Evolutionary conservation across 495 filamentous ascomycete genomes (phyloP), one percentile per base, ranked within the genome.

Genomic region (Jackrogersella minutella): DNA sequence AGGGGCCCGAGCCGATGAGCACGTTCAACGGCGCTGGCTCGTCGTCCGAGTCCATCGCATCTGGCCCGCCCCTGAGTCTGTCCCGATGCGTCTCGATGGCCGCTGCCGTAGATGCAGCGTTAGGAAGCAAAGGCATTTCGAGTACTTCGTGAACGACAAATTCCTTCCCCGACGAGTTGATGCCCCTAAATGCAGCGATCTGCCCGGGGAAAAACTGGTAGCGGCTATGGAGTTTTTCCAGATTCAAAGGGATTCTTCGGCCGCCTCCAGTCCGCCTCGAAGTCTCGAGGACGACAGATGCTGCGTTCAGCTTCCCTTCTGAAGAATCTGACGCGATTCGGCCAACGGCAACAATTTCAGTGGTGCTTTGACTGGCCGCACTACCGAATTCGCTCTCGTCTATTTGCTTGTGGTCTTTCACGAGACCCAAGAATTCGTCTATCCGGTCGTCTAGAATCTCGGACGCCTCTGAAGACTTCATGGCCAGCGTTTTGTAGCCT

Each of bases 361-460:
- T 88, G 2, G 92, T 95, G 43, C 89, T 91, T 72, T 93, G 91
- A 33, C 81, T 88, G 11, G 91, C 88, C 7, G 95, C 91, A 71
- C 90, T 97, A 31, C 93, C 93, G 71, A 98, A 96, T 6, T 86
- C 87, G n/a, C 87, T 80, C 46, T 95, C 90, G 9, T 92, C 88
- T 11, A 96, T 84, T 14, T 86, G 79, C 74, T 95, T 84, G 69
- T 93, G 82, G 21, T 86, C 85, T 78, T 90, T 86, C n/a, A 96
- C 83, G 2, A 91, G 73, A 2, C 73, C 72, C 64, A 85, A 81
- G 65, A 97, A 97, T 28, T 91, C 92, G 57, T 99, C 95, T 76
- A 99, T 97, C 40, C 94, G 87, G 74, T 97, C 93, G 73, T 99
- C 95, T 5, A 96, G 82, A 52, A 97, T 90, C 76, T 97, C 93